Evolutionary conservation across 2,329 filamentous ascomycete species (phyloP), one percentile per base, ranked within the genome.

Genomic region (Fusarium coffeatum): DNA sequence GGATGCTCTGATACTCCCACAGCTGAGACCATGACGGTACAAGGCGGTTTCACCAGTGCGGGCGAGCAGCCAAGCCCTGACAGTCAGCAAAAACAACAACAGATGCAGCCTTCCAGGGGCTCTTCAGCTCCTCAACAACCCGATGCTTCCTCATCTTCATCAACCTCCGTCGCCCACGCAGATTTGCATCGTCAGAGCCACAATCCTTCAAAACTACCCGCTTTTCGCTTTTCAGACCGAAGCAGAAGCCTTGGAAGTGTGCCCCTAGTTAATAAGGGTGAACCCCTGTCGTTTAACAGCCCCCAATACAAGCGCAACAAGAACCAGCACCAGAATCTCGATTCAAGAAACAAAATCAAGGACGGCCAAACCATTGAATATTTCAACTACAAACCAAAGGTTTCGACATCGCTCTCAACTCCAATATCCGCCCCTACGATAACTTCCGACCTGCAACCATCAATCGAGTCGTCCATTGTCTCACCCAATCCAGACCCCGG

Each of bases 191-290:
- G 86, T 57, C 84, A 85, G 69, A 85, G 76, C 74, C 83, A 87
- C 76, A 87, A 82, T 73, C 83, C 85, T 41, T 88, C 86, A 66
- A 88, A 87, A 72, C 78, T 87, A 69, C 86, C 86, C 28, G 82
- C 85, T 23, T 87, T 85, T 76, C 86, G 86, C 62, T 86, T 86
- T 74, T 83, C 81, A 69, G 85, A 87, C 77, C 78, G 84, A 59
- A 80, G 61, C 64, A 72, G 51, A 48, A 63, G 62, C 43, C 59
- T 65, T 71, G 60, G 58, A 74, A 66, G 61, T 64, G 68, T 72
- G 68, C 66, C 67, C 71, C 55, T 71, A 72, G 69, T 75, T 48
- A 63, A 61, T 51, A 69, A 61, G 48, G 59, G 46, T 43, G 69
- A 65, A 54, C 55, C 68, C 68, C 64, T 71, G 64, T 49, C 48